Evolutionary conservation across 331 rosid genomes (phyloP), one percentile per base, ranked within the genome.

Genomic region (Phaseolus coccineus): DNA sequence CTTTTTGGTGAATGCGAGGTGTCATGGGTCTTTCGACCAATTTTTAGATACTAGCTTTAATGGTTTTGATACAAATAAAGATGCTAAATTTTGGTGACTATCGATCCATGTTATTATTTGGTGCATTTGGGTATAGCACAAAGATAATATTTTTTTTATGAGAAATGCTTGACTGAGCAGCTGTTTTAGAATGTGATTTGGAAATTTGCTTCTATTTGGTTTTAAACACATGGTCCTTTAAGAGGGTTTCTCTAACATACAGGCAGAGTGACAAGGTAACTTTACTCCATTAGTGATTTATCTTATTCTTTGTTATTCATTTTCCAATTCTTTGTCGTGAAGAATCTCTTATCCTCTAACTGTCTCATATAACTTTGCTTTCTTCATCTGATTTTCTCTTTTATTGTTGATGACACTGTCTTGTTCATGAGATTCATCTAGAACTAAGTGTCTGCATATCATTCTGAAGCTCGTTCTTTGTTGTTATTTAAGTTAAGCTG

Each of bases 131-230:
- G 33, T 15, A 2, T 22, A 61, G 35, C 39, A 35, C 35, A 53
- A 6, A 2, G 44, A 22, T 74, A n/a, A 4, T 53, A 28, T 61
- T 59, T 58, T 58, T 35, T 58, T 58, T 12, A 58, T 5, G 0
- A 22, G 59, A 22, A 46, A 59, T 59, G 46, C 30, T 59, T 44
- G 70, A 46, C 33, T 28, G 19, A 30, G 79, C 13, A 44, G 61
- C 8, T 48, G 35, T 31, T 48, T 76, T 63, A 39, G 73, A 33
- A 16, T 7, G 22, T 33, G 61, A 30, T 61, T 61, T 47, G 50
- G 50, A 44, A 48, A 46, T 62, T 59, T 16, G 47, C 79, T n/a
- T 61, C 28, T 42, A 51, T 48, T 62, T 62, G 65, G 65, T 77
- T 47, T 63, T 8, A 48, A 63, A 28, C 16, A 15, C 40, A 33